Evolutionary conservation across 2,329 filamentous ascomycete genomes (phyloP), one percentile per base, ranked within the genome.

Genomic region (Didymellaceae sp.): DNA sequence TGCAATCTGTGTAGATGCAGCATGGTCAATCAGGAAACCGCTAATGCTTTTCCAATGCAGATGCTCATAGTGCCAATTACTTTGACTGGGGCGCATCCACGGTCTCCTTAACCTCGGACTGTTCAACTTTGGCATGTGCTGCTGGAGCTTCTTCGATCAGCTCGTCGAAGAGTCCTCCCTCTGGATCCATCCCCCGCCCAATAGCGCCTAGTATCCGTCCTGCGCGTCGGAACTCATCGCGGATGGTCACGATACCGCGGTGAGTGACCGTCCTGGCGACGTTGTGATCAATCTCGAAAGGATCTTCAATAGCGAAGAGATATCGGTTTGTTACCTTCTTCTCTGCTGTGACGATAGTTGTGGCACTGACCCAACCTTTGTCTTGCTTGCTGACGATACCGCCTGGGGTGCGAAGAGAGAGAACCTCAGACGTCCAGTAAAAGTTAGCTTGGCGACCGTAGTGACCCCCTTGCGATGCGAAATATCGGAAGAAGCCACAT

Each of bases 261-360:
- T 93, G 89, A 6, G 88, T 91, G 1, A 96, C 91, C 0, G 91
- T 96, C 40, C 90, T 81, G 3, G 89, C 92, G 25, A 96, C 88
- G 62, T 96, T 97, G 73, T 96, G 91, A 31, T 91, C 86, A 2
- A 86, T 75, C 75, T 96, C 91, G 65, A 96, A 96, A 0, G 92
- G 92, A 69, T 96, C 92, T 68, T 96, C 92, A 53, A 97, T 92
- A 24, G 90, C 90, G 59, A 96, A 89, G 4, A 96, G 81, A 70
- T 91, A 96, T 10, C 91, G 85, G 65, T 91, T 85, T 2, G 89
- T 84, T 11, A 93, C 81, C 65, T 91, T 89, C 61, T 88, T 89
- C 42, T 72, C 66, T 53, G 86, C 82, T 20, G 85, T 74, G 6
- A 85, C 65, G 22, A 74, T 82, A 0, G 88, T 91, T 67, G 86